A percentile compares a stretch with the other conserved stretches of the same genome.
These are phyloP conservation scores for Neonectria ditissima DNA, from an alignment of 2,329 filamentous ascomycete genomes.

Conservation along the genomic window DNA sequence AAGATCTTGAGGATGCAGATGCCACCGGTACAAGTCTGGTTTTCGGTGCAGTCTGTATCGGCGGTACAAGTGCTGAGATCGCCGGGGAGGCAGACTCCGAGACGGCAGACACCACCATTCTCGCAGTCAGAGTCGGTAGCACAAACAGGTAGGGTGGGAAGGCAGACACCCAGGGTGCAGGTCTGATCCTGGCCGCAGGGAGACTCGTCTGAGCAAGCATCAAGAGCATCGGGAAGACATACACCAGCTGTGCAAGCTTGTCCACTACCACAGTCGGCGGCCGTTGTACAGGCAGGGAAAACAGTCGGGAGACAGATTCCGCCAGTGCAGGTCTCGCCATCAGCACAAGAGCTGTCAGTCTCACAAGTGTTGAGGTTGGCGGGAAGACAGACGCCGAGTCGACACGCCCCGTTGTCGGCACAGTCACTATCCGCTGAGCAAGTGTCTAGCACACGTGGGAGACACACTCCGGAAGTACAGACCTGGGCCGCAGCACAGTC, in stretches of 20 bases:
- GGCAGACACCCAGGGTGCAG: slow-evolving; percentile 18
- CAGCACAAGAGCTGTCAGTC: background rate
- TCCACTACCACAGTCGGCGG: background rate
- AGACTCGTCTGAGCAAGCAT: background rate
- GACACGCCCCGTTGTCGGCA: background rate
- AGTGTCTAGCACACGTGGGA: slow-evolving; percentile 9
- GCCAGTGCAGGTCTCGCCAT: slow-evolving; percentile 13
- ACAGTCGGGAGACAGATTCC: slow-evolving; percentile 14
- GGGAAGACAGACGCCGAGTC: slow-evolving; percentile 19
- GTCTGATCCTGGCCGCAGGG: background rate
- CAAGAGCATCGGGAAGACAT: slow-evolving; percentile 4
- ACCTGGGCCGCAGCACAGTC: slow-evolving; percentile 7
- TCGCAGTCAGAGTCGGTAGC: slow-evolving; percentile 6
- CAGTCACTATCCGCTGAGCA: slow-evolving; percentile 16
- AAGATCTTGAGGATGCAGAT: slow-evolving; percentile 15
- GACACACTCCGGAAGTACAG: slow-evolving; percentile 14
- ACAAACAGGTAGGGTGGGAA: slow-evolving; percentile 16
- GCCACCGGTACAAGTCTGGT: slow-evolving; percentile 16
- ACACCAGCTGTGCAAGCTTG: slow-evolving; percentile 6
- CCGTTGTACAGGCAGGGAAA: slow-evolving; percentile 3
- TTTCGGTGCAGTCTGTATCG: slow-evolving; percentile 6
- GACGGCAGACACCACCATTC: slow-evolving; percentile 12
- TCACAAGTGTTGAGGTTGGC: background rate
- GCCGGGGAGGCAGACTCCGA: slow-evolving; percentile 19
- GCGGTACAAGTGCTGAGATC: slow-evolving; percentile 9